Base-by-base conservation (phyloP, 805 yeast species). In the Lachancea sp. region DNA sequence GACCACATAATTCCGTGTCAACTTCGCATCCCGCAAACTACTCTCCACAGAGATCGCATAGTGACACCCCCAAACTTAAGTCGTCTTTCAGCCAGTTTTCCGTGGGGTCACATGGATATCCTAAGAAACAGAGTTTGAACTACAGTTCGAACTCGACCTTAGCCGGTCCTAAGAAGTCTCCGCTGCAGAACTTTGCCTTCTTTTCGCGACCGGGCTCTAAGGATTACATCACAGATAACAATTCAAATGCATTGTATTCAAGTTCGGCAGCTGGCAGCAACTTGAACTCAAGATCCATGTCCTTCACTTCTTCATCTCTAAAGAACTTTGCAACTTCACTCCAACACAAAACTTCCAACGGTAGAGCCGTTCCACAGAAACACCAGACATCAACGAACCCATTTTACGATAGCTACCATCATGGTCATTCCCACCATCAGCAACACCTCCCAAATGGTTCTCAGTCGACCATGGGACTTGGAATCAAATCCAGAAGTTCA, bases 291-390 rank as follows among this genome's bases (percentile, higher is more conserved):
- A 57, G 70, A 40, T 49, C 64, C 2, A 50, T 61, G 56, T 67
- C 70, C 1, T 45, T 65, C 21, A 62, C 52, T 36, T 54, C 69
- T 0, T 51, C 60, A 1, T 49, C 67, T 15, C 51, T 64, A 8
- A 58, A 59, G 46, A 57, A 46, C 40, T 39, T 59, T 20, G 55
- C 61, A 33, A 58, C 49, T 45, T 56, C 56, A 39, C 55, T 58
- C 19, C 65, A 64, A 29, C 65, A 64, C 37, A 61, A 64, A 29
- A 65, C 73, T 1, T 50, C 65, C 18, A 66, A 69, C 37, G 72
- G 75, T 2, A 56, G 77, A 35, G 61, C 69, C 11, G 63, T 65
- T 32, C 72, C 77, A 3, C 77, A 71, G 47, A 72, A 68, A 46
- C 56, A 59, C 28, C 75, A 72, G 18, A 55, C 38, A 17, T 28